Evolutionary conservation across 495 filamentous ascomycete genomes (phyloP).

Genomic region (Chaetomium cochliodes): DNA sequence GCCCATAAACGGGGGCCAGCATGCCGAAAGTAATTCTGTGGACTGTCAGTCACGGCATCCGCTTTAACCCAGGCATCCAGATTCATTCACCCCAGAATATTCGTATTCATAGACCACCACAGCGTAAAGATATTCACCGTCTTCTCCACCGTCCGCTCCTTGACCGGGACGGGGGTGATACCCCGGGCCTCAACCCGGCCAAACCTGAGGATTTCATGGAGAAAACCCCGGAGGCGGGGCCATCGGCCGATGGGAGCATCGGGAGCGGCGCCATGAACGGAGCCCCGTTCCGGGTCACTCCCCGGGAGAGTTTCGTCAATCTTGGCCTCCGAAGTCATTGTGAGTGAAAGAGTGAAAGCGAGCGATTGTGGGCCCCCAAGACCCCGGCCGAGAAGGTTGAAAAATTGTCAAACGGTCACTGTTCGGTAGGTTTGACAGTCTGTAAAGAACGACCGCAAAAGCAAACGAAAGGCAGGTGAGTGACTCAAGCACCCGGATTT

Average conservation of each 20-base stretch:
- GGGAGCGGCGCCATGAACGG: not conserved
- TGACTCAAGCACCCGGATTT: not conserved
- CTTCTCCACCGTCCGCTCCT: slow-evolving; percentile 49
- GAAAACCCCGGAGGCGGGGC: not conserved
- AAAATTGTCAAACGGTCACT: not conserved
- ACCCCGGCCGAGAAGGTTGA: not conserved
- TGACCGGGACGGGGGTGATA: slow-evolving; percentile 51
- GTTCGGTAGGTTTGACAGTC: not conserved
- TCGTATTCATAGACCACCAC: slow-evolving; percentile 47
- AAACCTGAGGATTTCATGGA: slow-evolving; percentile 10
- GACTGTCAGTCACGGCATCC: not conserved
- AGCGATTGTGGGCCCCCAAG: not conserved
- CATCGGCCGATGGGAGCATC: slow-evolving; percentile 10
- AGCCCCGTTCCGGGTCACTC: not conserved
- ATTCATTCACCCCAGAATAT: slow-evolving; percentile 43
- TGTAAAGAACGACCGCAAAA: not conserved
- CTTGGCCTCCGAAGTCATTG: slow-evolving; percentile 9
- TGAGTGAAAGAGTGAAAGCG: not conserved
- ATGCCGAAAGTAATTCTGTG: slow-evolving; percentile 56
- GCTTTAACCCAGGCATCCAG: not conserved
- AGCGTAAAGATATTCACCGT: slow-evolving; percentile 51
- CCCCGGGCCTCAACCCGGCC: slow-evolving; percentile 49
- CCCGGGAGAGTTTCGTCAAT: not conserved
- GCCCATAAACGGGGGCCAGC: slow-evolving; percentile 51
- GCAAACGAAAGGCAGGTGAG: not conserved